phyloP scores from a whole-genome alignment of 345 rosid species.

The Camelina sativa region DNA sequence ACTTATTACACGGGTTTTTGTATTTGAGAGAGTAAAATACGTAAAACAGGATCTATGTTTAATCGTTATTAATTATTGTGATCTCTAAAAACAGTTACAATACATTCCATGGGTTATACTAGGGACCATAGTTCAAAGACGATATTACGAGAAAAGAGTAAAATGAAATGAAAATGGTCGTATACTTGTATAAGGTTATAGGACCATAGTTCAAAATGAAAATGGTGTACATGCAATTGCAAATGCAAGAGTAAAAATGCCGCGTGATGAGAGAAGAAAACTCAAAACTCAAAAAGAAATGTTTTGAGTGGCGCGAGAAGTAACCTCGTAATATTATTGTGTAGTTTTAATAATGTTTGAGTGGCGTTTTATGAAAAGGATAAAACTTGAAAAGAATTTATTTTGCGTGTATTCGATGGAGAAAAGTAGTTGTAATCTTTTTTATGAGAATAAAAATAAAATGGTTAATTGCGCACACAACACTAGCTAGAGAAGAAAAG shows the following conservation, averaged over 20 bases:
- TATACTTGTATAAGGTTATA: no score
- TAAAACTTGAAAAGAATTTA: constrained; percentile 27
- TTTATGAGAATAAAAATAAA: not conserved
- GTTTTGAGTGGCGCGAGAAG: constrained; percentile 43
- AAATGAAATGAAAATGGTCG: no score
- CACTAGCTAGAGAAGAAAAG: not conserved
- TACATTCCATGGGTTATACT: no score
- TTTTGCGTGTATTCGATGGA: constrained; percentile 28
- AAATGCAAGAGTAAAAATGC: no score
- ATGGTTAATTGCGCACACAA: not conserved
- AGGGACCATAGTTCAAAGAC: no score
- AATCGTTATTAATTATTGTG: no score
- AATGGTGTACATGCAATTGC: no score
- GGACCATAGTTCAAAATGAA: no score
- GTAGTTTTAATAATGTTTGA: not conserved
- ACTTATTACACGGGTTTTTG: not conserved
- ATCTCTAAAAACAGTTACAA: no score
- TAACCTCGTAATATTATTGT: constrained; percentile 35
- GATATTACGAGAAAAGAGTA: no score
- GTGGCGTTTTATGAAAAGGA: constrained; percentile 42
- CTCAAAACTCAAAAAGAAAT: not conserved
- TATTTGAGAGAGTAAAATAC: not conserved
- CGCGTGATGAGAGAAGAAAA: no score
- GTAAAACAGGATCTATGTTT: no score
- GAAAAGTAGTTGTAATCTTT: constrained; percentile 3